Base-by-base conservation (phyloP, 768 basidiomycete genomes). In the Hypsizygus marmoreus region DNA sequence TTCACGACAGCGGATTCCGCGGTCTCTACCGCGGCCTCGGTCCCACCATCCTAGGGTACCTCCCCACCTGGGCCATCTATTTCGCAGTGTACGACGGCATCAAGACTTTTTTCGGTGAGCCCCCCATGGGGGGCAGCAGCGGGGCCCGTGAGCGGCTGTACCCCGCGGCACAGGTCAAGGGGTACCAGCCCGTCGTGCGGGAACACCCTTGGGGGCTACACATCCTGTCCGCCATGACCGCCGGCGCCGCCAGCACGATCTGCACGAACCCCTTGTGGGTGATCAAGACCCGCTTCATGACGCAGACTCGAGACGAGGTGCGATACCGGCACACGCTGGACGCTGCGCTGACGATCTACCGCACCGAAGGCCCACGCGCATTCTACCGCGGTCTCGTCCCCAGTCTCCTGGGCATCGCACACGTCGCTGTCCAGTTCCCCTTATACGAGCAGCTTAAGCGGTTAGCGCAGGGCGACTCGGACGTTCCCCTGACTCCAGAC, bases 251-350 rank as follows among this genome's bases (percentile, higher is more conserved):
- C 14, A 95, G 95, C 60, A 97, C 97, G 5, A 81, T 92, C 41
- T 86, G 86, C 59, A 98, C 97, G 19, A 97, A 92, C 68, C 97
- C 97, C 0, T 67, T 99, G 6, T 99, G 97, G 97, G 93, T 99
- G 31, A 94, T 99, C 66, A 98, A 97, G 74, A 98, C 95, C 17
- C 84, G 97, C 22, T 97, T 98, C 71, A 98, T 98, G 97, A 95
- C 93, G 12, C 93, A 97, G 69, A 82, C 84, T 33, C 76, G 80
- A 49, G 74, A 79, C 23, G 90, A 94, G 71, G 71, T 77, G 35
- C 77, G 87, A 50, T 98, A 97, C 66, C 79, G 81, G 51, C 90
- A 95, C 58, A 97, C 97, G 0, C 70, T 89, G 51, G 95, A 97
- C 58, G 95, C 97, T 1, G 86, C 92, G 31, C 55, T 77, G 31